phyloP scores from a whole-genome alignment of 305 asterid genomes.

The Lippia alba region DNA sequence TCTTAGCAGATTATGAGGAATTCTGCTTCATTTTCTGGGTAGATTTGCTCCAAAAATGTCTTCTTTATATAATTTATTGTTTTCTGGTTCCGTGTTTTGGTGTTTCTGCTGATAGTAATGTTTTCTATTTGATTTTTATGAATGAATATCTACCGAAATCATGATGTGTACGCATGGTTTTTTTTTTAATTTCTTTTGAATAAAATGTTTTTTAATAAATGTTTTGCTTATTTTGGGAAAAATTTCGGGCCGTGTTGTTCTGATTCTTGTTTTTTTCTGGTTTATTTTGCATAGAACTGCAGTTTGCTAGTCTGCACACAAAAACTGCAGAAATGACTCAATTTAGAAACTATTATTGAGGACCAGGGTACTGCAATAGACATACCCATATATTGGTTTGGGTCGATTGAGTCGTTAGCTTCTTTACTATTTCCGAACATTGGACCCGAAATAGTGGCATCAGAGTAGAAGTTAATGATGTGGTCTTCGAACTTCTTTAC shows the following conservation, averaged over 20 bases:
- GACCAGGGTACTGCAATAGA: neutral
- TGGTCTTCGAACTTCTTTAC: too few relatives aligned
- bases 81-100: neutral
- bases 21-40: constrained; percentile 10
- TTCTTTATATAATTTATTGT: neutral
- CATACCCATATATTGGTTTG: too few relatives aligned
- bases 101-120: neutral
- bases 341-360: neutral
- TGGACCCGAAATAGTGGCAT: neutral
- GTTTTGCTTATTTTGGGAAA: neutral
- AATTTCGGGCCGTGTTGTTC: neutral
- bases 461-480: neutral
- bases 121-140: neutral
- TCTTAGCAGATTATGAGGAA: neutral
- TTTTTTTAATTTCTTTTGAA: neutral
- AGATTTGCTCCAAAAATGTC: constrained; percentile 23
- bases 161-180: too few relatives aligned
- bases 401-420: neutral
- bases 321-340: neutral
- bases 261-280: neutral
- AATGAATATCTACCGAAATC: too few relatives aligned
- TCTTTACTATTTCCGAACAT: neutral
- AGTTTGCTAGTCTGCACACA: neutral
- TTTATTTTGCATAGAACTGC: neutral
- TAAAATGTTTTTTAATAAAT: neutral